These are phyloP conservation scores for Nemania sp. DNA, from an alignment of 2,329 filamentous ascomycete genomes.

Conservation along the genomic window DNA sequence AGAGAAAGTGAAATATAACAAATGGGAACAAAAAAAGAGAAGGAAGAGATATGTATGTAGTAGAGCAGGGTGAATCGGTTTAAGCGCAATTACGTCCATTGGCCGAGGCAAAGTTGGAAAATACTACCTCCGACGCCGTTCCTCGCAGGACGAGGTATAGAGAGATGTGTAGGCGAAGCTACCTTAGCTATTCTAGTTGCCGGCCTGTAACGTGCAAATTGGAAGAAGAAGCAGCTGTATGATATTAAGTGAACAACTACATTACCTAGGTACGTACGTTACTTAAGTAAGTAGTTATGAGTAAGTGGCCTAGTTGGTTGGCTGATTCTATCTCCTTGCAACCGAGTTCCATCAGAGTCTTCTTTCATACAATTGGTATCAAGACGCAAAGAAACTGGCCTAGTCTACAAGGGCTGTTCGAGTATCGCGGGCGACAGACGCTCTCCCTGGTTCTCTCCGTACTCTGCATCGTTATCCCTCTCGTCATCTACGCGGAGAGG, in stretches of 20 bases:
- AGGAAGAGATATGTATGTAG: background rate
- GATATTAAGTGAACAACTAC: no score
- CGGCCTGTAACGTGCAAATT: background rate
- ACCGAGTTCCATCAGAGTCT: background rate
- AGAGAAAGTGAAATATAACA: no score
- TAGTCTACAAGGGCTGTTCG: background rate
- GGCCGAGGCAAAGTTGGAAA: background rate
- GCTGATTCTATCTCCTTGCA: background rate
- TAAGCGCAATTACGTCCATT: background rate
- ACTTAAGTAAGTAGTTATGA: background rate
- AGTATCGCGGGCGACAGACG: background rate
- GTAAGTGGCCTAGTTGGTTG: background rate
- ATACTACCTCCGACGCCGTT: no score
- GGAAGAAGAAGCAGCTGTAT: background rate
- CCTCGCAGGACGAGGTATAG: no score
- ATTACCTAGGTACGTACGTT: no score
- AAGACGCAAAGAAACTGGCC: background rate
- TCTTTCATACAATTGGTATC: constrained; percentile 11
- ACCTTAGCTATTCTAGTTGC: no score
- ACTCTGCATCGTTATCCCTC: background rate
- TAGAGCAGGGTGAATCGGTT: background rate
- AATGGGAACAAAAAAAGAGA: no score
- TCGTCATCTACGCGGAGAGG: background rate
- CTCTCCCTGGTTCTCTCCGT: background rate
- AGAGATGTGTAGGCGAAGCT: no score